These are phyloP conservation scores for Penstemon eatonii DNA, from an alignment of 257 asterid species.

Conservation along the genomic window DNA sequence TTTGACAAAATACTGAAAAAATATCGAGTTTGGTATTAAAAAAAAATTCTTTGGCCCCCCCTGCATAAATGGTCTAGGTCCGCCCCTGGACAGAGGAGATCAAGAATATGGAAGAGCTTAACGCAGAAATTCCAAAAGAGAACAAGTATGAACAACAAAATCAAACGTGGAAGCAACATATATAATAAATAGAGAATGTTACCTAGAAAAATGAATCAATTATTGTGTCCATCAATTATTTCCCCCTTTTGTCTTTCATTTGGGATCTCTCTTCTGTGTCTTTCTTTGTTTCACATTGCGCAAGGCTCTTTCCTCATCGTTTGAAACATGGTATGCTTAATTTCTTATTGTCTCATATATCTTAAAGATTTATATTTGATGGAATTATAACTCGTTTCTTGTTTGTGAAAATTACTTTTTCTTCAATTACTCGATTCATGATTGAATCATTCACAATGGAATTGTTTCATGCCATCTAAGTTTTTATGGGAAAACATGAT, in stretches of 20 bases:
- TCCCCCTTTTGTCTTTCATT: conserved; percentile 8
- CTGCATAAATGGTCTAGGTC: too few relatives aligned
- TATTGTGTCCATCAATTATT: conserved; percentile 20
- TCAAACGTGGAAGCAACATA: conserved; percentile 23
- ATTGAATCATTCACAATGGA: not conserved
- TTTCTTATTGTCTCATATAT: not conserved
- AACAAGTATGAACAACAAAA: conserved; percentile 8
- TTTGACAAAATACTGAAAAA: too few relatives aligned
- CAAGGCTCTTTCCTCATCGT: conserved; percentile 18
- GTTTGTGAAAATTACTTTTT: not conserved
- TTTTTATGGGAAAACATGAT: too few relatives aligned
- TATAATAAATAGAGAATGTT: not conserved
- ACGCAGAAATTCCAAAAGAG: not conserved
- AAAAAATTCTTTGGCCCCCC: too few relatives aligned
- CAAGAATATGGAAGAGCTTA: not conserved
- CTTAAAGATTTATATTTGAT: not conserved
- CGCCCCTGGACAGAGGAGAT: too few relatives aligned
- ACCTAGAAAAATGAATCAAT: not conserved
- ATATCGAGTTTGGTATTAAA: too few relatives aligned
- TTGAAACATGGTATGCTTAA: conserved; percentile 17
- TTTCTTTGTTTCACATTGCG: conserved; percentile 3
- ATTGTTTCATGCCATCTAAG: too few relatives aligned
- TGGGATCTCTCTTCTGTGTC: not conserved
- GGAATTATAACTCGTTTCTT: too few relatives aligned
- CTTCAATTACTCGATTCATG: not conserved